These are phyloP conservation scores for Cochlearia excelsa DNA, from an alignment of 345 rosid species.

Conservation along the genomic window DNA sequence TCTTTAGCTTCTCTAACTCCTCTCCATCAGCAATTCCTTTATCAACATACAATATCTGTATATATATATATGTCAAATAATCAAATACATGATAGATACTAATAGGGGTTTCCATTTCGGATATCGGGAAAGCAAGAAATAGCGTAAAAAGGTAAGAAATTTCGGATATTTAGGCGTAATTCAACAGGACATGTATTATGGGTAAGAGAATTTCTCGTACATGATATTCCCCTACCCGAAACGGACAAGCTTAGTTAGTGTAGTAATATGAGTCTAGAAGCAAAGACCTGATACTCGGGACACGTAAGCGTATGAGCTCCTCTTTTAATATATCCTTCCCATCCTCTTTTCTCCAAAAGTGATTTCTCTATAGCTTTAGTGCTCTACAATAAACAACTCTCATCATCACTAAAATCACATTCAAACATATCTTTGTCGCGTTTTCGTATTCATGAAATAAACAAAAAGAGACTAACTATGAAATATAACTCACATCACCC, in stretches of 20 bases:
- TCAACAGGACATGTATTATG: too few relatives aligned
- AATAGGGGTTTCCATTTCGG: too few relatives aligned
- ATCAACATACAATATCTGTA: constrained; percentile 70
- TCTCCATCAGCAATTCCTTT: constrained; percentile 58
- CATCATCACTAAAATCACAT: constrained; percentile 9
- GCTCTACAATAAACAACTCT: constrained; percentile 40
- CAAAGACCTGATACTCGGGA: constrained; percentile 69
- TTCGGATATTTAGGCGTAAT: too few relatives aligned
- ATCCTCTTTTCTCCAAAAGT: constrained; percentile 49
- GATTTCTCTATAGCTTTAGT: constrained; percentile 59
- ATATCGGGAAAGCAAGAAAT: too few relatives aligned
- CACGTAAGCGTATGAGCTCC: constrained; percentile 66
- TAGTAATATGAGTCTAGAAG: neutral
- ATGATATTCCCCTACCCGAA: too few relatives aligned
- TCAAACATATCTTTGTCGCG: neutral
- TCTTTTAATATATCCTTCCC: constrained; percentile 70
- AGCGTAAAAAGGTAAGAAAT: too few relatives aligned
- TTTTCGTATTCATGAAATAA: neutral
- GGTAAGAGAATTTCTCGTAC: too few relatives aligned
- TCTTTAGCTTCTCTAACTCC: constrained; percentile 76
- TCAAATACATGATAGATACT: neutral
- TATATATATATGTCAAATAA: constrained; percentile 8
- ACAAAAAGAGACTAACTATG: neutral
- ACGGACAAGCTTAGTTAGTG: too few relatives aligned
- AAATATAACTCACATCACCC: constrained; percentile 48